Evolutionary conservation across 306 rosid species (phyloP), one percentile per base, ranked within the genome.

Genomic region (Erythrophleum fordii): DNA sequence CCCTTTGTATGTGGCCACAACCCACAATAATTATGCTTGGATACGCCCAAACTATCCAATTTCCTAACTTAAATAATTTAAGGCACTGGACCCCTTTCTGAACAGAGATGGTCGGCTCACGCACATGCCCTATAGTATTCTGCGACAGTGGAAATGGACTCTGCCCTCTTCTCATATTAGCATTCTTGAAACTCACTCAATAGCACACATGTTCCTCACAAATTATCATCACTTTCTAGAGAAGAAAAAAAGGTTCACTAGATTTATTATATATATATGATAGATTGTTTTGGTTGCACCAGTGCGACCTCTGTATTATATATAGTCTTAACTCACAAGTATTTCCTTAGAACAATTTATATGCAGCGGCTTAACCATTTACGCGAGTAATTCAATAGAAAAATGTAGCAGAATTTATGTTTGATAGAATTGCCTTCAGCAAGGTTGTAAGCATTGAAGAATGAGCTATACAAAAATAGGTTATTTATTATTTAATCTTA

Each of bases 1-100:
- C 82, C 84, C 72, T 65, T 35, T 68, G 37, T 23, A 25, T 60
- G 44, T 3, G 52, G 70, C 49, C 66, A 72, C 73, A 55, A 49
- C 80, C 69, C 56, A 42, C 79, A 20, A 46, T 51, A 53, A 85
- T 73, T 66, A 73, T 64, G 58, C 37, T 73, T 72, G 80, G 77
- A 72, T 80, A 73, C 64, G 3, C 78, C 53, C 13, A 48, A 71
- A 46, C 56, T 72, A 66, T 77, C 55, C 69, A 77, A 76, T 69
- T 83, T 80, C 77, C 74, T 39, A 64, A 56, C 69, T 41, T 66
- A 39, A 65, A 52, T 77, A 61, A 42, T 23, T 25, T 6, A 71
- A 45, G 48, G 66, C 28, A 22, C 17, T 28, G 42, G 13, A 46
- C 75, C 55, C 41, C 74, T 20, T 23, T 66, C 23, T 52, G 25